phyloP scores from a whole-genome alignment of 768 basidiomycete species.

The Brasilioporus rufonigricans region DNA sequence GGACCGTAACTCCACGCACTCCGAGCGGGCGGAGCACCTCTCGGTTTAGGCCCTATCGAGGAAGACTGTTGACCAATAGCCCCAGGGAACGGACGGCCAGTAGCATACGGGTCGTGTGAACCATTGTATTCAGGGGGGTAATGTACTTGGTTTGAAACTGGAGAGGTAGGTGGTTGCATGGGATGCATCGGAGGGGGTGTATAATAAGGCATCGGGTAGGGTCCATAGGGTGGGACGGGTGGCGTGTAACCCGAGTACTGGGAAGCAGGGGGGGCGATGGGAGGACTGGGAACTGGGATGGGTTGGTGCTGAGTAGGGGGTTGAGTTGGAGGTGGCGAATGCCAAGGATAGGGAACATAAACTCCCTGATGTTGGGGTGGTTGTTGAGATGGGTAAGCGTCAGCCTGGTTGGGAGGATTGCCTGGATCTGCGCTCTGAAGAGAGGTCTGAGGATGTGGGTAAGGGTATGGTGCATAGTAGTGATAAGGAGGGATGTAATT shows the following conservation, averaged over 20 bases:
- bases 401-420: constrained; percentile 26
- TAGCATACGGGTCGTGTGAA: constrained; percentile 23
- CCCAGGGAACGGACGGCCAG: constrained; percentile 28
- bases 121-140: constrained; percentile 31
- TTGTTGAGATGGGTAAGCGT: constrained; percentile 33
- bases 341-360: constrained; percentile 33
- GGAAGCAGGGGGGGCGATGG: constrained; percentile 30
- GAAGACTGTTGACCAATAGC: constrained; percentile 31
- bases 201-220: constrained; percentile 35
- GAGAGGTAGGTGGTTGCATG: constrained; percentile 26
- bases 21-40: constrained; percentile 42
- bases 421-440: constrained; percentile 38
- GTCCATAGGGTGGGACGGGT: constrained; percentile 31
- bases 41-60: constrained; percentile 24
- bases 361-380: constrained; percentile 31
- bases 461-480: constrained; percentile 49
- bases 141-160: constrained; percentile 24
- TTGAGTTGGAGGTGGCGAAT: constrained; percentile 36
- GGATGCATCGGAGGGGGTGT: constrained; percentile 31
- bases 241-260: constrained; percentile 34
- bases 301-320: constrained; percentile 41
- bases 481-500: constrained; percentile 41
- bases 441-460: constrained; percentile 46
- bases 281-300: constrained; percentile 30
- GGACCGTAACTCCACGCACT: constrained; percentile 72